Evolutionary conservation across 2,329 filamentous ascomycete species (phyloP), one percentile per base, ranked within the genome.

Genomic region (Rasamsonia emersonii): DNA sequence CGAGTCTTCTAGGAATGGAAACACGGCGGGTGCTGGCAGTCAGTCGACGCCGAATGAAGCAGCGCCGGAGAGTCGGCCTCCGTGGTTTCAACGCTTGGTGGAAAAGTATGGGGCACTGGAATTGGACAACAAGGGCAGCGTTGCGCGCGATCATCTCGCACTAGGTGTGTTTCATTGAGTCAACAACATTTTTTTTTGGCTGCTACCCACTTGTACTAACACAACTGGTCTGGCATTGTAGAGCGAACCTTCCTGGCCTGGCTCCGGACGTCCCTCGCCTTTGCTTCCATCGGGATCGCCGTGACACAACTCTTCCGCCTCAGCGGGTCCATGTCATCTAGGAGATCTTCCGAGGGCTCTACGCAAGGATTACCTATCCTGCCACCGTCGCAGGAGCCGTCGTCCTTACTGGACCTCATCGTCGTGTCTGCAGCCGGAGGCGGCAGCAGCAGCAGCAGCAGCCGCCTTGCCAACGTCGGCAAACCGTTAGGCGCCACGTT

Each of bases 161-260:
- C 49, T 79, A 25, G 73, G 73, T 77, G 59, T 28, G 62, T n/a
- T n/a, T n/a, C n/a, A n/a, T n/a, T n/a, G n/a, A n/a, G n/a, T n/a
- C n/a, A 52, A 13, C 14, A 21, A 17, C 7, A 10, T n/a, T 7
- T 23, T 31, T 16, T 3, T 18, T 8, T 15, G 10, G 17, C 27
- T 8, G 7, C 7, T 19, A 19, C 11, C 18, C 11, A 15, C 21
- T 14, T 14, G 20, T 8, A 9, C 7, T 29, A n/a, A n/a, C 17
- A 9, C 20, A 11, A 28, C 23, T 19, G 15, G 32, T 9, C 16
- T 13, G 14, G 11, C n/a, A 15, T 28, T 35, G 24, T 42, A 76
- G 76, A 80, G 54, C 69, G 76, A 24, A 80, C 76, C n/a, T 80
- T 79, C 54, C 65, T 80, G 24, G 76, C 76, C 40, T 80, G 76